Percentiles rank a stretch among this genome's conserved stretches.
Evolutionary conservation across 1,139 yeast species (phyloP).

Genomic region (Pneumocystis sp.): DNA sequence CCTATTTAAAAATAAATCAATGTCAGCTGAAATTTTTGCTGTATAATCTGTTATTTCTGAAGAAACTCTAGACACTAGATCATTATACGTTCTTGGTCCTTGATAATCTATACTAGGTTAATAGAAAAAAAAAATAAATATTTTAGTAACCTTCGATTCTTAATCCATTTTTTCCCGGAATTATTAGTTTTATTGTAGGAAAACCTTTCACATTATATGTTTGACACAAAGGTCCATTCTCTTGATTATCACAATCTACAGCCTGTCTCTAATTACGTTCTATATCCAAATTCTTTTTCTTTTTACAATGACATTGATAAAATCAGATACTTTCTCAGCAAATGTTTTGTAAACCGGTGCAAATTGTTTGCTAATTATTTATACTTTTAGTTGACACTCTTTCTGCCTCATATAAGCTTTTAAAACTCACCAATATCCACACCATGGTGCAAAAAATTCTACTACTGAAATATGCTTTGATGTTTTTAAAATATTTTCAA

Average conservation of each 20-base stretch:
- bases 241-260: slow-evolving; percentile 10
- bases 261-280: slow-evolving; percentile 26
- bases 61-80: neutral
- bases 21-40: neutral
- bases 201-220: slow-evolving; percentile 48
- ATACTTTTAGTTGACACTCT: neutral
- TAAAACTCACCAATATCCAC: slow-evolving; percentile 52
- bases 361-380: slow-evolving; percentile 51
- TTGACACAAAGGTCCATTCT: slow-evolving; percentile 6
- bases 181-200: slow-evolving; percentile 68
- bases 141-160: neutral
- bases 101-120: slow-evolving; percentile 5
- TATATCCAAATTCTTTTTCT: slow-evolving; percentile 26
- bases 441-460: slow-evolving; percentile 96
- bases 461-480: slow-evolving; percentile 69
- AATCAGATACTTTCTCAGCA: slow-evolving; percentile 23
- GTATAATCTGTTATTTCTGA: slow-evolving; percentile 5
- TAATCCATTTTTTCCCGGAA: neutral
- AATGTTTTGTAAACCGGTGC: slow-evolving; percentile 84
- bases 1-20: neutral
- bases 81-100: slow-evolving; percentile 8
- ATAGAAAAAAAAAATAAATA: neutral
- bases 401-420: neutral
- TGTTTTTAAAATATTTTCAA: slow-evolving; percentile 53
- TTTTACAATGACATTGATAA: slow-evolving; percentile 15